A percentile compares a stretch with the other conserved stretches of the same genome.
These are phyloP conservation scores for Magnaporthales sp. DNA, from an alignment of 2,329 filamentous ascomycete genomes.

Conservation along the genomic window DNA sequence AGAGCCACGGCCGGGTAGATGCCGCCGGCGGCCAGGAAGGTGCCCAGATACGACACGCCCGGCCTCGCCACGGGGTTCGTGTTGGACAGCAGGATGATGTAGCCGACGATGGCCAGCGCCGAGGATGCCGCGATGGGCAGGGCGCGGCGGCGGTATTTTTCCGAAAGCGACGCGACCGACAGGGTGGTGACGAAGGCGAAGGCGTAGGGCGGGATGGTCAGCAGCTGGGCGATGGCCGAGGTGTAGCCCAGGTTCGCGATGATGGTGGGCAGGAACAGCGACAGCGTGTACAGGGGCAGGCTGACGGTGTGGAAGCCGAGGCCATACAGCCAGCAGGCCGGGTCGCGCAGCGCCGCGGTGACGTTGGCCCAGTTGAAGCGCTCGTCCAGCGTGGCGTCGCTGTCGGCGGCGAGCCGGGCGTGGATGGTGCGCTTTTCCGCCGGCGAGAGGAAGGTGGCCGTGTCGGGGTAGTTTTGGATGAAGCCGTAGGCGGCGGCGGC, in stretches of 20 bases:
- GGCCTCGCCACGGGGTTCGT: slow-evolving; percentile 35
- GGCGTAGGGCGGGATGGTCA: slow-evolving; percentile 57
- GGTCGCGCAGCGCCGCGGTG: slow-evolving; percentile 51
- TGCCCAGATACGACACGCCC: slow-evolving; percentile 50
- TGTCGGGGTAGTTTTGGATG: slow-evolving; percentile 58
- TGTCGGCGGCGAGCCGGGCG: slow-evolving; percentile 56
- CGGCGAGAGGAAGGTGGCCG: slow-evolving; percentile 46
- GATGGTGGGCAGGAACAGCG: slow-evolving; percentile 48
- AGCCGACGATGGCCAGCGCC: slow-evolving; percentile 50
- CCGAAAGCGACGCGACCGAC: slow-evolving; percentile 48
- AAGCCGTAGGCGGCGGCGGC: slow-evolving; percentile 44
- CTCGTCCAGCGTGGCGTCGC: slow-evolving; percentile 61
- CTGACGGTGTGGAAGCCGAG: slow-evolving; percentile 66
- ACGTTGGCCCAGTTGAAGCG: slow-evolving; percentile 62
- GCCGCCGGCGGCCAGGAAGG: slow-evolving; percentile 55
- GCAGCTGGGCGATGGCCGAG: slow-evolving; percentile 43
- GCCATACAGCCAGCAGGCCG: slow-evolving; percentile 66
- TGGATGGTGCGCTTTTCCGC: slow-evolving; percentile 49
- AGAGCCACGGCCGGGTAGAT: slow-evolving; percentile 60
- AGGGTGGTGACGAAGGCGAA: slow-evolving; percentile 53
- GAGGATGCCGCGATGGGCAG: slow-evolving; percentile 54
- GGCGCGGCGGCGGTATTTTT: slow-evolving; percentile 46
- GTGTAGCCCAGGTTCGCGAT: slow-evolving; percentile 45
- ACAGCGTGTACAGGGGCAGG: slow-evolving; percentile 48
- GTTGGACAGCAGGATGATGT: slow-evolving; percentile 49